Evolutionary conservation across 2,329 filamentous ascomycete genomes (phyloP).

Genomic region (Colletotrichum lentis): DNA sequence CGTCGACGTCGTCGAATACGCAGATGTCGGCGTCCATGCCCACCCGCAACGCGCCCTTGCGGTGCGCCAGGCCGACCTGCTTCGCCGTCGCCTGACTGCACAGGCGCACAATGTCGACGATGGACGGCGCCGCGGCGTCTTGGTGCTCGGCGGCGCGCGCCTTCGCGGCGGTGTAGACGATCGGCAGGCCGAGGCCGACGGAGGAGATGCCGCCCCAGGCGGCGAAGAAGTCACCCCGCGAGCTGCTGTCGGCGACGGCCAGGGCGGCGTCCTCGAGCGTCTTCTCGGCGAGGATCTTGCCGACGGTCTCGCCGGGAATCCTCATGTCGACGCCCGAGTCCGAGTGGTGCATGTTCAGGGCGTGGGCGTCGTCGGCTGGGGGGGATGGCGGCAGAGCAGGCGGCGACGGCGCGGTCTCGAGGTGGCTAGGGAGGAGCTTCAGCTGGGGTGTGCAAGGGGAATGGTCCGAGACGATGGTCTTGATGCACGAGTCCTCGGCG

Average conservation of each 20-base stretch:
- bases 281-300: conserved; percentile 39
- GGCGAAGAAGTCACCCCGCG: conserved; percentile 86
- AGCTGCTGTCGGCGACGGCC: conserved; percentile 47
- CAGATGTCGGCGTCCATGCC: conserved; percentile 92
- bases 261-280: conserved; percentile 46
- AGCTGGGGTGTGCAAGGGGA: conserved; percentile 95
- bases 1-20: conserved; percentile 85
- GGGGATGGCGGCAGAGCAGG: background rate
- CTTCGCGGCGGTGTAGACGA: conserved; percentile 81
- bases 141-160: conserved; percentile 60
- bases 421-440: conserved; percentile 80
- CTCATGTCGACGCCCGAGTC: conserved; percentile 64
- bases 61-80: conserved; percentile 84
- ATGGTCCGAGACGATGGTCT: conserved; percentile 93
- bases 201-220: conserved; percentile 97
- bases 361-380: conserved; percentile 41
- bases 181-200: conserved; percentile 89
- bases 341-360: conserved; percentile 54
- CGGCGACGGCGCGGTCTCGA: conserved; percentile 51
- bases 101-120: conserved; percentile 84
- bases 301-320: conserved; percentile 43
- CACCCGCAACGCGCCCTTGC: conserved; percentile 80
- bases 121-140: conserved; percentile 52
- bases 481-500: conserved; percentile 77
- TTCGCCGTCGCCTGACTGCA: conserved; percentile 86